Percentiles rank a stretch among this genome's conserved stretches.
Conservation (phyloP, 768 basidiomycete genomes). For the Boletus reticuloceps region DNA sequence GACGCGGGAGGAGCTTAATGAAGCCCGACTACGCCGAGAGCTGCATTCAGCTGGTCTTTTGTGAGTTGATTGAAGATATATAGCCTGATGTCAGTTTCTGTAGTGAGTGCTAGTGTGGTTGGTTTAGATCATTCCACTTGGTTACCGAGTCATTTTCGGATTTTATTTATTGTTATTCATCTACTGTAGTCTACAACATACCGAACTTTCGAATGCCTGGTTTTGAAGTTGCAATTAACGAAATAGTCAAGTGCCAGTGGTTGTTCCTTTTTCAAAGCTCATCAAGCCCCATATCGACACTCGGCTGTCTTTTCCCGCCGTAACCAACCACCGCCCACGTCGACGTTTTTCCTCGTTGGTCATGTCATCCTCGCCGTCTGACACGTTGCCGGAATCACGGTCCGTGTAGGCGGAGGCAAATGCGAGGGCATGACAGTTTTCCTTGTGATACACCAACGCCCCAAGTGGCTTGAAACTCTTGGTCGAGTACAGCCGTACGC, state of each 20-base stretch:
- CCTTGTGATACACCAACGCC: constrained; percentile 79
- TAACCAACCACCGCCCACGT: constrained; percentile 60
- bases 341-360: constrained; percentile 41
- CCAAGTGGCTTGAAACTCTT: constrained; percentile 81
- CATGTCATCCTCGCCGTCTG: constrained; percentile 37
- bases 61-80: constrained; percentile 19
- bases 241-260: not conserved
- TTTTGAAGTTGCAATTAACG: not conserved
- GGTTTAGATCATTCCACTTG: not conserved
- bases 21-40: constrained; percentile 47
- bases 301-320: constrained; percentile 64
- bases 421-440: constrained; percentile 67
- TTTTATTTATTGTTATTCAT: constrained; percentile 17
- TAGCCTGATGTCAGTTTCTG: constrained; percentile 6
- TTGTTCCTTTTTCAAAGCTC: constrained; percentile 22
- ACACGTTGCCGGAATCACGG: not conserved
- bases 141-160: not conserved
- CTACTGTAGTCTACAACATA: constrained; percentile 19
- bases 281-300: constrained; percentile 72
- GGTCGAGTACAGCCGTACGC: constrained; percentile 80
- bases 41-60: constrained; percentile 55
- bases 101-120: not conserved
- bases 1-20: constrained; percentile 35
- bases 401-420: constrained; percentile 49
- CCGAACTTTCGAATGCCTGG: not conserved